phyloP scores from a whole-genome alignment of 495 filamentous ascomycete genomes.

The Neurospora sp. region DNA sequence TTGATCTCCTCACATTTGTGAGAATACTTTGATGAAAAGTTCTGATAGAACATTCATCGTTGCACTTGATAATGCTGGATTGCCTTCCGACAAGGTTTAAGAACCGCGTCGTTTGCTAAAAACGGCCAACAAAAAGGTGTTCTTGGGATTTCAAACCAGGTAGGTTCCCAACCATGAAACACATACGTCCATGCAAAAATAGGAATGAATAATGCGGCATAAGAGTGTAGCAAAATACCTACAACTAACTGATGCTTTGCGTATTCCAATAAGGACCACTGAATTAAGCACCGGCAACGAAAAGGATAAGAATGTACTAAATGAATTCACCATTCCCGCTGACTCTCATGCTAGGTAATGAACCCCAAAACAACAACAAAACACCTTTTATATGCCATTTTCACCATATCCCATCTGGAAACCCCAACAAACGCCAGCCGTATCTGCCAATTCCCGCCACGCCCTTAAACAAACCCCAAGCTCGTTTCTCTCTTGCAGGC shows the following conservation, averaged over 20 bases:
- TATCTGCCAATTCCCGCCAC: neutral
- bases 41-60: too few relatives aligned
- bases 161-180: neutral
- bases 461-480: neutral
- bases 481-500: neutral
- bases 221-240: neutral
- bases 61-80: too few relatives aligned
- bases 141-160: neutral
- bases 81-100: too few relatives aligned
- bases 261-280: neutral
- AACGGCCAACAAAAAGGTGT: neutral
- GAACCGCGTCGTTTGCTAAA: too few relatives aligned
- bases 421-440: neutral
- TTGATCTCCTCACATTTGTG: too few relatives aligned
- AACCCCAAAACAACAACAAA: neutral
- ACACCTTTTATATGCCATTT: neutral
- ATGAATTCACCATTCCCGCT: neutral
- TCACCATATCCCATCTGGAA: neutral
- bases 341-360: neutral
- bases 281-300: neutral
- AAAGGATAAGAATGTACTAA: neutral
- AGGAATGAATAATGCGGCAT: too few relatives aligned
- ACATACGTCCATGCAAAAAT: neutral
- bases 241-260: neutral
- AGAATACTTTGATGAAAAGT: too few relatives aligned